Percentiles rank a stretch among this genome's conserved stretches.
phyloP scores from a whole-genome alignment of 805 yeast species.

The Babjeviella inositovora region DNA sequence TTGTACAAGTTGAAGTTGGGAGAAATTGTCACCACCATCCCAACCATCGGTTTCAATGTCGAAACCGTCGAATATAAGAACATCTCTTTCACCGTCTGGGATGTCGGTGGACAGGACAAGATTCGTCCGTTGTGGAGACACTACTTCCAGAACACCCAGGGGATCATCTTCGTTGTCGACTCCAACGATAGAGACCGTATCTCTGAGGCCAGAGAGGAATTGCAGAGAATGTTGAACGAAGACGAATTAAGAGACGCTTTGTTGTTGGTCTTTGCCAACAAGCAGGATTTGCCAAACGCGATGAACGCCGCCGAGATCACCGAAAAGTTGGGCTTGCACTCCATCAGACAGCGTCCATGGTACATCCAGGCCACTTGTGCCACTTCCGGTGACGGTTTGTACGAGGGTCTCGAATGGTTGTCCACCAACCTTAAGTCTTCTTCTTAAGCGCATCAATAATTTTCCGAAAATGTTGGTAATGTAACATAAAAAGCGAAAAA shows the following conservation, averaged over 20 bases:
- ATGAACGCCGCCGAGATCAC: conserved; percentile 98
- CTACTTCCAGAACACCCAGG: conserved; percentile 97
- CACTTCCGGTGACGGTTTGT: conserved; percentile 96
- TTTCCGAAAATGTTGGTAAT: too few relatives aligned
- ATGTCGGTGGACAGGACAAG: conserved; percentile 99
- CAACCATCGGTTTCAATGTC: conserved; percentile 94
- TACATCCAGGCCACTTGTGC: conserved; percentile 98
- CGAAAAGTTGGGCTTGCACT: conserved; percentile 90
- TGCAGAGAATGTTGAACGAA: conserved; percentile 96
- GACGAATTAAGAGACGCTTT: conserved; percentile 96
- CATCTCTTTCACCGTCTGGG: conserved; percentile 96
- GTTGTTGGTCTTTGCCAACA: conserved; percentile 91
- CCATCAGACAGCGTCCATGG: conserved; percentile 98
- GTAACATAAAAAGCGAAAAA: too few relatives aligned
- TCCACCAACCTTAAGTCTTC: conserved; percentile 66
- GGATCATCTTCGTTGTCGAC: conserved; percentile 95
- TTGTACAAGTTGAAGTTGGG: conserved; percentile 89
- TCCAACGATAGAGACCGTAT: conserved; percentile 97
- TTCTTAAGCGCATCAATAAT: conserved; percentile 10
- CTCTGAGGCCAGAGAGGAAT: conserved; percentile 94
- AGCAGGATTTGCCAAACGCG: conserved; percentile 97
- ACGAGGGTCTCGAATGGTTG: conserved; percentile 97
- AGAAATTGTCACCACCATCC: conserved; percentile 91
- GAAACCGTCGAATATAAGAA: conserved; percentile 96
- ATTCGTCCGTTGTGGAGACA: conserved; percentile 99